Percentiles rank a stretch among this genome's conserved stretches.
Evolutionary conservation across 306 rosid species (phyloP).

Genomic region (Clitoria ternatea): DNA sequence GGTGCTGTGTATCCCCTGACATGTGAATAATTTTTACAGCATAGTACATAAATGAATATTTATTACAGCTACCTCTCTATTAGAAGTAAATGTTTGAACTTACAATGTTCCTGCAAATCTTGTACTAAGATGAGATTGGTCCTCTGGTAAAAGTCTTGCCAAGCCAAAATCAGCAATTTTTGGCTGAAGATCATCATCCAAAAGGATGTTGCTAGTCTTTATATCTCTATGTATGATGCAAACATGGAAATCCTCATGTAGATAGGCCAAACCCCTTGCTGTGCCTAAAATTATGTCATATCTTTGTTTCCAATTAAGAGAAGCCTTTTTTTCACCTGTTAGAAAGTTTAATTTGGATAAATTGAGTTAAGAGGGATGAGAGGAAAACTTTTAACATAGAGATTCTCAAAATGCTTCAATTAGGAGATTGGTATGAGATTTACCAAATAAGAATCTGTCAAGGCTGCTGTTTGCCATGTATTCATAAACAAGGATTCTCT

Average conservation of each 20-base stretch:
- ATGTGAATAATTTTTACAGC: background rate
- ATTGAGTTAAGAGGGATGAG: background rate
- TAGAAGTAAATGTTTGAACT: slow-evolving; percentile 21
- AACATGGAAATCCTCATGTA: slow-evolving; percentile 69
- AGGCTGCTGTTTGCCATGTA: slow-evolving; percentile 63
- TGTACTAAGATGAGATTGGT: slow-evolving; percentile 62
- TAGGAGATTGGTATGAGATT: background rate
- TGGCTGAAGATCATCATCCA: slow-evolving; percentile 59
- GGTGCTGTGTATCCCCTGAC: slow-evolving; percentile 72
- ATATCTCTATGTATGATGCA: slow-evolving; percentile 79
- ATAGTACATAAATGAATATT: background rate
- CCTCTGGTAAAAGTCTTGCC: slow-evolving; percentile 63
- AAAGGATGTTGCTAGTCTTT: slow-evolving; percentile 59
- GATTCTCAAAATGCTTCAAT: background rate
- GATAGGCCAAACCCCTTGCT: slow-evolving; percentile 61
- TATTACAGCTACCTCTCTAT: background rate
- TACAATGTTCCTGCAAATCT: slow-evolving; percentile 74
- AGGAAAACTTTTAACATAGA: background rate
- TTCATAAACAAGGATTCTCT: slow-evolving; percentile 66
- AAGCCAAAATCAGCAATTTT: slow-evolving; percentile 72
- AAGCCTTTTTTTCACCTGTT: slow-evolving; percentile 46
- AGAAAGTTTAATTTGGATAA: background rate
- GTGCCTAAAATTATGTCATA: slow-evolving; percentile 56
- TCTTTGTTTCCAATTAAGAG: slow-evolving; percentile 58
- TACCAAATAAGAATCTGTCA: slow-evolving; percentile 72